Percentiles rank a stretch among this genome's conserved stretches.
Evolutionary conservation across 148 eudicot genomes (phyloP).

Genomic region (Polygonum maritimum): DNA sequence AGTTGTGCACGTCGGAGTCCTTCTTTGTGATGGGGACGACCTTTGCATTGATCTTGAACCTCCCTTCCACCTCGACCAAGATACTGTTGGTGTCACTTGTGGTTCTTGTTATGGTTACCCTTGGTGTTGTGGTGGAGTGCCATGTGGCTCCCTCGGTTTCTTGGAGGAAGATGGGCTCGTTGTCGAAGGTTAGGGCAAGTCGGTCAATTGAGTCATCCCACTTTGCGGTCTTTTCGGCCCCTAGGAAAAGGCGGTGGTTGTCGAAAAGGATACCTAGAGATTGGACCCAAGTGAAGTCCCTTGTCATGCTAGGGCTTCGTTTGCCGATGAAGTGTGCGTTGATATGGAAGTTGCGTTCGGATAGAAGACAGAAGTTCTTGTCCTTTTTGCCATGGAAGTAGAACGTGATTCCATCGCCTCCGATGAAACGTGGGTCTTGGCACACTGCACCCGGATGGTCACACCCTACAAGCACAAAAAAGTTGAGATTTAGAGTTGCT

Average conservation of each 20-base stretch:
- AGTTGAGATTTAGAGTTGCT: neutral
- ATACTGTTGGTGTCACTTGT: slow-evolving; percentile 36
- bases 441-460: slow-evolving; percentile 59
- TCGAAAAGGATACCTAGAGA: slow-evolving; percentile 49
- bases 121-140: slow-evolving; percentile 13
- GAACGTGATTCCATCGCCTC: slow-evolving; percentile 12
- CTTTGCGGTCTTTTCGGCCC: slow-evolving; percentile 23
- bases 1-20: slow-evolving; percentile 51
- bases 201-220: slow-evolving; percentile 40
- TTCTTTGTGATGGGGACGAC: slow-evolving; percentile 59
- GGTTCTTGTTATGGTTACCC: slow-evolving; percentile 27
- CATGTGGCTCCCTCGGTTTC: slow-evolving; percentile 39
- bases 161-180: slow-evolving; percentile 25
- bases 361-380: slow-evolving; percentile 48
- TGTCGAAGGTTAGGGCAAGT: slow-evolving; percentile 31
- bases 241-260: slow-evolving; percentile 36
- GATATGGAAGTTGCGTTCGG: slow-evolving; percentile 58
- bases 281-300: slow-evolving; percentile 77
- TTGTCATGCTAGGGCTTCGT: slow-evolving; percentile 28
- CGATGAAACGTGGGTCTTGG: slow-evolving; percentile 10
- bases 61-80: slow-evolving; percentile 47
- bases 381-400: slow-evolving; percentile 60
- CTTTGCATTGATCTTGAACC: slow-evolving; percentile 52
- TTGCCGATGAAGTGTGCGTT: slow-evolving; percentile 67
- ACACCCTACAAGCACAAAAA: slow-evolving; percentile 28